Conservation (phyloP, 1,284 basidiomycete species). For the Heterobasidion irregulare region DNA sequence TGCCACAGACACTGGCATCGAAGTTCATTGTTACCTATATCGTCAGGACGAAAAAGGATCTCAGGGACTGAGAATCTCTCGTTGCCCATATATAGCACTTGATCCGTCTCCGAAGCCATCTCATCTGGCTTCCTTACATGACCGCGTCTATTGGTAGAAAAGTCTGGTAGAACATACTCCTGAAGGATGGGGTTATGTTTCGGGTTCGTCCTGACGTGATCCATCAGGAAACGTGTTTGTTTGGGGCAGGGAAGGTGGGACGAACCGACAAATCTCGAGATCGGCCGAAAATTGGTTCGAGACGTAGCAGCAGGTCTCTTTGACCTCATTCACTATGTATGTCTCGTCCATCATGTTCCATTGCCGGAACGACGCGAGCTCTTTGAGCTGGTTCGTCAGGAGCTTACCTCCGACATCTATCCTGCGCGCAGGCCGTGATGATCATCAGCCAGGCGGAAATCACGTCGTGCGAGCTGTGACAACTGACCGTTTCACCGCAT, state of each 20-base stretch:
- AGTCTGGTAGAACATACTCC: constrained; percentile 88
- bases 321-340: constrained; percentile 85
- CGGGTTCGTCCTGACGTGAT: constrained; percentile 31
- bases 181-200: constrained; percentile 66
- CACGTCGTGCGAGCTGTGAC: constrained; percentile 2
- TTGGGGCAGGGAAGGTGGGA: constrained; percentile 21
- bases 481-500: constrained; percentile 71
- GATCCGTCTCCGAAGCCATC: constrained; percentile 52
- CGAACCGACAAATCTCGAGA: constrained; percentile 75
- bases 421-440: constrained; percentile 30
- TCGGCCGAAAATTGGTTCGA: constrained; percentile 68
- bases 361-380: constrained; percentile 88
- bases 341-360: constrained; percentile 99
- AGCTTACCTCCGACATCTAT: constrained; percentile 93
- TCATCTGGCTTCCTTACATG: constrained; percentile 52
- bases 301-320: constrained; percentile 85
- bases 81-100: constrained; percentile 81
- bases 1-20: neutral
- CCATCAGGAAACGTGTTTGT: constrained; percentile 5
- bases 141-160: constrained; percentile 65
- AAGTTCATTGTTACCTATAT: constrained; percentile 54
- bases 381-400: constrained; percentile 90
- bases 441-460: neutral
- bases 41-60: constrained; percentile 80
- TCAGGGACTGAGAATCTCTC: constrained; percentile 90